Conservation (phyloP, 495 filamentous ascomycete species). For the Tricharina praecox region DNA sequence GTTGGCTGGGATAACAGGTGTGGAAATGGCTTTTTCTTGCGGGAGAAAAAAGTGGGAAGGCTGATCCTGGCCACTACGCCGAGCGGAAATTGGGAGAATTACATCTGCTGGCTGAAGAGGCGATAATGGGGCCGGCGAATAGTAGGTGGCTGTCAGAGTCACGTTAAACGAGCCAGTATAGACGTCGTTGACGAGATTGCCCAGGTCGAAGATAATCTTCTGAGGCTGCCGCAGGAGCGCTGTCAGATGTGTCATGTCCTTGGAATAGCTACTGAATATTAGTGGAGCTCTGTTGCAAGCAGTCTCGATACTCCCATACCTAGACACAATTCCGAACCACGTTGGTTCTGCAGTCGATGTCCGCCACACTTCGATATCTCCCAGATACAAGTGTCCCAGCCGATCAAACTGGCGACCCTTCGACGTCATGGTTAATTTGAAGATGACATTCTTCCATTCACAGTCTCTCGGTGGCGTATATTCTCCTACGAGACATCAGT, state of each 20-base stretch:
- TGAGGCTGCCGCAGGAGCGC: slow-evolving; percentile 48
- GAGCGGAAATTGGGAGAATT: slow-evolving; percentile 63
- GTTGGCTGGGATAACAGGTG: slow-evolving; percentile 37
- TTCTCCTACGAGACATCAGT: slow-evolving; percentile 33
- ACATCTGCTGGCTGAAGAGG: slow-evolving; percentile 39
- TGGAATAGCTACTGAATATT: slow-evolving; percentile 48
- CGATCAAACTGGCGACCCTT: slow-evolving; percentile 65
- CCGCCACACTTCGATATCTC: slow-evolving; percentile 65
- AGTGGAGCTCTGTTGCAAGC: no score
- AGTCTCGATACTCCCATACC: neutral
- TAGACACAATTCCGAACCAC: neutral
- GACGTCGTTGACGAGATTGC: slow-evolving; percentile 53
- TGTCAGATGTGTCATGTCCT: slow-evolving; percentile 66
- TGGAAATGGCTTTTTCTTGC: slow-evolving; percentile 36
- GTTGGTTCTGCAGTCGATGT: slow-evolving; percentile 77
- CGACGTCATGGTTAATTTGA: slow-evolving; percentile 69
- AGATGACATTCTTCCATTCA: slow-evolving; percentile 57
- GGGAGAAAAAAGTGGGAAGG: slow-evolving; percentile 60
- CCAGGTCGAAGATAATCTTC: slow-evolving; percentile 70
- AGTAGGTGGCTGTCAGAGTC: slow-evolving; percentile 67
- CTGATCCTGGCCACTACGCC: slow-evolving; percentile 33
- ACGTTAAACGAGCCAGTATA: slow-evolving; percentile 72
- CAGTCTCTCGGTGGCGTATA: slow-evolving; percentile 50
- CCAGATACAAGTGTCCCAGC: slow-evolving; percentile 62
- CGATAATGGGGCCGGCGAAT: slow-evolving; percentile 27